Evolutionary conservation across 2,329 filamentous ascomycete species (phyloP), one percentile per base, ranked within the genome.

Genomic region (Colletotrichum costaricense): DNA sequence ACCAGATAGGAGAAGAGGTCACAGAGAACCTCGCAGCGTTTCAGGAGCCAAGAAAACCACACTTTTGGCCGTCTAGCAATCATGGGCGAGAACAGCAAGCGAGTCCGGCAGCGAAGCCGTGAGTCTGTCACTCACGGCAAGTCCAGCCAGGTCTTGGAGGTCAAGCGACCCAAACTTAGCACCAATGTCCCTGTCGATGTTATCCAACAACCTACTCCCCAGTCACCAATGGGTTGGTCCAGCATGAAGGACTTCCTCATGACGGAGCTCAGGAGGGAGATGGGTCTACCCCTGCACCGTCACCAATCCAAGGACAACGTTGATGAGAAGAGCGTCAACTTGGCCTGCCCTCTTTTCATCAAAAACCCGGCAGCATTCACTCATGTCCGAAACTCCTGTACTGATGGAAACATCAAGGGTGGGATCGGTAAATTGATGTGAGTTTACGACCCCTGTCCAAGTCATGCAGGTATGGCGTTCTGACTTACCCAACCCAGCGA

Each of bases 371-470:
- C 71, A 4, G 60, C 71, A 22, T 73, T 73, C 12, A 73, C 71
- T 0, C 71, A 73, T 22, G 71, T 73, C 14, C 33, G 71, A 14
- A 73, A 73, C 35, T 73, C 71, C 1, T 73, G 71, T 8, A 73
- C 71, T 5, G 71, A 73, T 38, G 71, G 71, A 19, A 73, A 73
- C 62, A 73, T 73, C 56, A 73, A 73, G 49, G 71, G 71, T 4
- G 71, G 71, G 2, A 73, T 73, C 7, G 71, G 71, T n/a, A 73
- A 73, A 67, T 56, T 73, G 24, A 73, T 73, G 71, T 73, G 38
- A 70, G 71, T 59, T 14, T n/a, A 22, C 14, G 5, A 24, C 24
- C 24, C 26, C 54, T 26, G 3, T 60, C 19, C 9, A 26, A 16
- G 14, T 52, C 42, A 56, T 56, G 28, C 42, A 28, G n/a, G 63